Percentiles rank a stretch among this genome's conserved stretches.
Conservation (phyloP, 1,284 basidiomycete genomes). For the Ceratorhiza oryzae-sativae region DNA sequence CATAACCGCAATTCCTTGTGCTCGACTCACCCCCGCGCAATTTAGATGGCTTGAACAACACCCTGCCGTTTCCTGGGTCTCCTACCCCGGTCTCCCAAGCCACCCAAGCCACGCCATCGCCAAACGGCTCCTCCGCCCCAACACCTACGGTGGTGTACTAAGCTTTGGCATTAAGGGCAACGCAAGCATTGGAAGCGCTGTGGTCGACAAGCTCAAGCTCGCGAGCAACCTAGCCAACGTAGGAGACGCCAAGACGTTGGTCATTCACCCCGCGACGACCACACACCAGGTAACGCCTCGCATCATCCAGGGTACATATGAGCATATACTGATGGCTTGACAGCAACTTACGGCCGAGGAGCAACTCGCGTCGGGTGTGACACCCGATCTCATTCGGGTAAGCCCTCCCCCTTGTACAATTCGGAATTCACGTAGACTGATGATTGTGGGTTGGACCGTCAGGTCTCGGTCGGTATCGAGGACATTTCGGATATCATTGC, state of each 20-base stretch:
- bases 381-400: constrained; percentile 80
- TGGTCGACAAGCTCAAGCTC: constrained; percentile 78
- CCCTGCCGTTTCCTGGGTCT: constrained; percentile 79
- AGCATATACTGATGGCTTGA: neutral
- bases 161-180: constrained; percentile 83
- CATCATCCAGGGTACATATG: neutral
- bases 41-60: constrained; percentile 72
- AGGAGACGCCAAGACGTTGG: constrained; percentile 79
- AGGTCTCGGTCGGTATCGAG: constrained; percentile 80
- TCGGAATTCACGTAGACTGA: neutral
- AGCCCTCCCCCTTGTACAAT: constrained; percentile 46
- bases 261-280: constrained; percentile 83
- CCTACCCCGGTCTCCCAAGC: constrained; percentile 74
- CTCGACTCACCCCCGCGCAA: constrained; percentile 47
- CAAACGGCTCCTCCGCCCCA: constrained; percentile 63
- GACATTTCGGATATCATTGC: constrained; percentile 85
- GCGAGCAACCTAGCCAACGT: constrained; percentile 82
- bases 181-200: constrained; percentile 63
- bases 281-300: constrained; percentile 66
- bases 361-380: constrained; percentile 74
- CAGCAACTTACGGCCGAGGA: constrained; percentile 73
- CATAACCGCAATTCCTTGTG: neutral
- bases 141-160: constrained; percentile 77
- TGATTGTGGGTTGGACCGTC: constrained; percentile 45
- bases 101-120: constrained; percentile 73